phyloP scores from a whole-genome alignment of 495 filamentous ascomycete genomes.

The Wilcoxina mikolae region DNA sequence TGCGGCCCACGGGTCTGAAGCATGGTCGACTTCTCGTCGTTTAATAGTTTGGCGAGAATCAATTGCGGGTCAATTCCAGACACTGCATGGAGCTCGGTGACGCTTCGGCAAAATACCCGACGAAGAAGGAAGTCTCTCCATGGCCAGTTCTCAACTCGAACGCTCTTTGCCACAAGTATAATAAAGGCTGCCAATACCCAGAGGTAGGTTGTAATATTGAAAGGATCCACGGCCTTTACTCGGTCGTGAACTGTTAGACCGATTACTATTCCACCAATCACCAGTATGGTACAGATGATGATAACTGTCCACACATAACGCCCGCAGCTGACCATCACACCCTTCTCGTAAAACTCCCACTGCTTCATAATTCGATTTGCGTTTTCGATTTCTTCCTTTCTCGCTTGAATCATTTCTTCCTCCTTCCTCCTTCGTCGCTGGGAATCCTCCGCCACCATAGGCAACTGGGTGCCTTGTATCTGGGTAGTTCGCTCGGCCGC shows the following conservation, averaged over 20 bases:
- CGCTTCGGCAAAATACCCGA: slow-evolving; percentile 22
- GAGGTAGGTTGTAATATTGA: slow-evolving; percentile 29
- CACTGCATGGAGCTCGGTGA: slow-evolving; percentile 26
- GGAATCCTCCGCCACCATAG: background rate
- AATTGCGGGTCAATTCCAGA: slow-evolving; percentile 27
- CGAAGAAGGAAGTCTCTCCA: slow-evolving; percentile 30
- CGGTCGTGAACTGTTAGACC: slow-evolving; percentile 19
- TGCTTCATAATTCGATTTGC: slow-evolving; percentile 8
- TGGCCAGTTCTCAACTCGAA: slow-evolving; percentile 28
- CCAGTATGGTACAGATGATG: slow-evolving; percentile 4
- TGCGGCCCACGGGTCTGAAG: slow-evolving; percentile 26
- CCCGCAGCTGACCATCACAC: slow-evolving; percentile 13
- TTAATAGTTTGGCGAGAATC: slow-evolving; percentile 26
- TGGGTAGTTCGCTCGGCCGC: background rate
- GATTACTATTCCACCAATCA: slow-evolving; percentile 14
- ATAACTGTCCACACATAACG: slow-evolving; percentile 17
- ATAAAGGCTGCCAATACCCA: slow-evolving; percentile 30
- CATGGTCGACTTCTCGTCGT: slow-evolving; percentile 16
- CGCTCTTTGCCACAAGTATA: slow-evolving; percentile 26
- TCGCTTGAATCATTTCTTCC: background rate
- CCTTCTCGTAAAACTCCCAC: slow-evolving; percentile 13
- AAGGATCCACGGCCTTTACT: slow-evolving; percentile 30
- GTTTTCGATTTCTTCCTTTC: background rate
- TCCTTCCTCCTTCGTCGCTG: background rate
- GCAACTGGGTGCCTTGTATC: background rate